A percentile compares a stretch with the other conserved stretches of the same genome.
Conservation (phyloP, 495 filamentous ascomycete species). For the Sphaerosporella brunnea region DNA sequence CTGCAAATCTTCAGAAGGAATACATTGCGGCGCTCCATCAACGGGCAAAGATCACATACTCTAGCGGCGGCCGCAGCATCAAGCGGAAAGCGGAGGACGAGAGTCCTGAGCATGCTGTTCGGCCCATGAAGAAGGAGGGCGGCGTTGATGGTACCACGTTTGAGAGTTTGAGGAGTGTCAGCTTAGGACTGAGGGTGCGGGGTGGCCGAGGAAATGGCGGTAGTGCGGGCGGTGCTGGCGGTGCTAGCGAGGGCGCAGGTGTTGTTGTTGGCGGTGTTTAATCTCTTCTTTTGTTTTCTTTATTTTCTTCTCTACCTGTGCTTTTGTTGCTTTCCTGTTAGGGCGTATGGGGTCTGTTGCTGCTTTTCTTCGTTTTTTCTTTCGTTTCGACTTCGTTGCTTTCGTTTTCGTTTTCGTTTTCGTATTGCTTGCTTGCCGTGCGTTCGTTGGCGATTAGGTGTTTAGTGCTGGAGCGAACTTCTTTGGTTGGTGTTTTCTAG, state of each 20-base stretch:
- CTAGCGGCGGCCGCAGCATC: conserved; percentile 18
- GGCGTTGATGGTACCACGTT: conserved; percentile 13
- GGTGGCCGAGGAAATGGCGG: too few species aligned
- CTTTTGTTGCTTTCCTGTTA: not conserved
- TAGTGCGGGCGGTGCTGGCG: too few species aligned
- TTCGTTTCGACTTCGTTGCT: not conserved
- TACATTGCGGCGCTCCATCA: not conserved
- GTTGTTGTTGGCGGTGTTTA: too few species aligned
- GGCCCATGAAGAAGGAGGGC: conserved; percentile 7
- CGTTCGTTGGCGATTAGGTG: not conserved
- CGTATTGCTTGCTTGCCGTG: not conserved
- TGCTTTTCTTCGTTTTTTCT: not conserved
- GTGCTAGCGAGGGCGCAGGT: too few species aligned
- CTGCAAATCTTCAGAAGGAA: conserved; percentile 1
- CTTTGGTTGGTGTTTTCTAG: not conserved
- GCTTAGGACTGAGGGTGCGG: conserved; percentile 20
- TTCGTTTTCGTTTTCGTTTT: not conserved
- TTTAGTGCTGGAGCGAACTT: not conserved
- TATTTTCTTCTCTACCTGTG: not conserved
- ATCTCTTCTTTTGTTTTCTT: not conserved
- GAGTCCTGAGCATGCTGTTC: conserved; percentile 5
- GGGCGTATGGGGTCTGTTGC: not conserved
- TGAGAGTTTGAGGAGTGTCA: conserved; percentile 14
- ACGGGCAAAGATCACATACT: conserved; percentile 17
- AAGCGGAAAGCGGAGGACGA: conserved; percentile 23